Base-by-base conservation (phyloP, 1,139 yeast genomes). In the Sugiyamaella castrensis region DNA sequence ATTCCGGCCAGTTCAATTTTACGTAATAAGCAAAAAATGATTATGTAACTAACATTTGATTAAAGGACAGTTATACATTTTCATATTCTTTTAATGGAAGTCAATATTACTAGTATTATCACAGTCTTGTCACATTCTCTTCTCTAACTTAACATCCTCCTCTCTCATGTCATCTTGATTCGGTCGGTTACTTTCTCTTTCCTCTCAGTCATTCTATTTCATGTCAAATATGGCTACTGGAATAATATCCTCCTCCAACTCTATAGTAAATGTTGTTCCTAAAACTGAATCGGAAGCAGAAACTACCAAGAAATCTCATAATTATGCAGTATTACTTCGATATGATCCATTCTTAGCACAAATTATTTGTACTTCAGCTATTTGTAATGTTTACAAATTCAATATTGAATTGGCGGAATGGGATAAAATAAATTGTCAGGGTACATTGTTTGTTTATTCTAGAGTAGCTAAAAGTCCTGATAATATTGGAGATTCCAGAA, bases 331-430 rank as follows among this genome's bases (percentile, higher is more conserved):
- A 37, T 81, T 91, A 35, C 80, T 84, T 34, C 76, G 92, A 51
- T 91, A 89, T 65, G 98, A 91, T 63, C 89, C 95, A 0, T 74
- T 77, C 52, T 78, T 87, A 43, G 84, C 86, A 50, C 91, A 86
- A 63, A 72, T 91, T 38, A 87, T 57, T 79, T 83, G 66, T 79
- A 83, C 62, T 74, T 67, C 96, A 1, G 82, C 96, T 7, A 92
- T 89, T 58, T 82, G 89, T 61, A 91, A 84, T 46, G 75, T 86
- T n/a, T 87, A 87, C 69, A 79, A 81, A 62, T 81, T 79, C 71
- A 81, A 82, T 58, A 75, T 78, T 33, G 77, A 72, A 9, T 68
- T 70, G 15, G 84, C 81, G 53, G 89, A 85, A 61, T 91, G 98
- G 96, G 78, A 78, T 46, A 87, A 87, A 61, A 70, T 82, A 26